A percentile compares a stretch with the other conserved stretches of the same genome.
phyloP scores from a whole-genome alignment of 305 asterid species.

The Solanum aculeatissimum region DNA sequence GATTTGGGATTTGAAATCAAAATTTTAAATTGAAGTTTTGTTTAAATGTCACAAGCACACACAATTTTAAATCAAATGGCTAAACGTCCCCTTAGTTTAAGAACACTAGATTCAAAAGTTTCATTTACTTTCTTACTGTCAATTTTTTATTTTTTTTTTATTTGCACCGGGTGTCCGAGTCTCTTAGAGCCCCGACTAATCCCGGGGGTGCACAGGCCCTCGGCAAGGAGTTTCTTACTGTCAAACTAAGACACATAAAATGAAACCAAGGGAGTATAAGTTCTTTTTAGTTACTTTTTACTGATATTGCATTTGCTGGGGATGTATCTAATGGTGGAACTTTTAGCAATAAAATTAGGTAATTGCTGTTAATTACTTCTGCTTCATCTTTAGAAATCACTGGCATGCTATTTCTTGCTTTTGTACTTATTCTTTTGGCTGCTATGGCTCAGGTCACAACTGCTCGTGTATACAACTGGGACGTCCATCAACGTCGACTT shows the following conservation, averaged over 20 bases:
- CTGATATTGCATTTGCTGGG: not conserved
- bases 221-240: too few species aligned
- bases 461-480: constrained; percentile 96
- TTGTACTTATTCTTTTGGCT: not conserved
- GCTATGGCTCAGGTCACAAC: constrained; percentile 56
- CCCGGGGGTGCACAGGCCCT: too few species aligned
- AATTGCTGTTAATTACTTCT: not conserved
- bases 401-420: not conserved
- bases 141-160: too few species aligned
- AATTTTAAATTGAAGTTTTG: too few species aligned
- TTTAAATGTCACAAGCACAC: too few species aligned
- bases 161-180: too few species aligned
- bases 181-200: too few species aligned
- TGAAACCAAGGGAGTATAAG: not conserved
- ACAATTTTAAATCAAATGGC: too few species aligned
- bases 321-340: not conserved
- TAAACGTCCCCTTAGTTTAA: not conserved
- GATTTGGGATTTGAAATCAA: too few species aligned
- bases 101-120: not conserved
- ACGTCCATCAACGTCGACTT: constrained; percentile 80
- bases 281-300: not conserved
- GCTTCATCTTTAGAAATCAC: not conserved
- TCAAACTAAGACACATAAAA: not conserved
- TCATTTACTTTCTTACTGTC: not conserved
- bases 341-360: not conserved